Evolutionary conservation across 2,329 filamentous ascomycete species (phyloP).

Genomic region (Didymella arachidicola): DNA sequence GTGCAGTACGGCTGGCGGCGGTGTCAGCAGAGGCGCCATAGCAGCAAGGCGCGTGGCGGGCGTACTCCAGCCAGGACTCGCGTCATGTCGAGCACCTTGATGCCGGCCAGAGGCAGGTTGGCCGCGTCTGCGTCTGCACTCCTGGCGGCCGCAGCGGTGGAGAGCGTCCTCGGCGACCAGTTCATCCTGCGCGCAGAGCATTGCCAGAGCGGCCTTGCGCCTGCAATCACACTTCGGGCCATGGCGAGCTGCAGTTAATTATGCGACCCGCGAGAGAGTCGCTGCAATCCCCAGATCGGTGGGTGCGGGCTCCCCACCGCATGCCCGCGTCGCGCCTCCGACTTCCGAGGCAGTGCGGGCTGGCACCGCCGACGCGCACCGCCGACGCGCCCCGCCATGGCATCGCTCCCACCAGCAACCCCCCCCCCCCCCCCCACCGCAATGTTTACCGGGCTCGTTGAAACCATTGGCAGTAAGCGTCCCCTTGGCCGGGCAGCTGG

Average conservation of each 20-base stretch:
- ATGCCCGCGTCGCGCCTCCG: slow-evolving; percentile 23
- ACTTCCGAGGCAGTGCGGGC: slow-evolving; percentile 32
- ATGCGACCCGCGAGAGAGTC: slow-evolving; percentile 9
- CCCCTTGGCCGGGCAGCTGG: slow-evolving; percentile 25
- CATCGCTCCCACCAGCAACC: slow-evolving; percentile 18
- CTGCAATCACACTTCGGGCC: slow-evolving; percentile 23
- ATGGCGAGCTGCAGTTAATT: slow-evolving; percentile 21
- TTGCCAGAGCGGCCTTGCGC: slow-evolving; percentile 26
- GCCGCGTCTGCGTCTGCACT: slow-evolving; percentile 46
- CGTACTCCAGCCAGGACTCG: slow-evolving; percentile 91
- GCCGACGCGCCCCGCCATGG: slow-evolving; percentile 32
- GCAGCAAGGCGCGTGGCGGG: slow-evolving; percentile 23
- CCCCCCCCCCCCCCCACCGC: slow-evolving; percentile 32
- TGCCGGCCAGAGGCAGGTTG: slow-evolving; percentile 78
- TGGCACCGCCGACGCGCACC: slow-evolving; percentile 22
- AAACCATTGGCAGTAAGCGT: slow-evolving; percentile 79
- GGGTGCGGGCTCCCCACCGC: slow-evolving; percentile 16
- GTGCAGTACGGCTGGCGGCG: slow-evolving; percentile 85
- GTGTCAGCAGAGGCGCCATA: slow-evolving; percentile 26
- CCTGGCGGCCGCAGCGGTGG: slow-evolving; percentile 51
- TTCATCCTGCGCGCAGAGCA: slow-evolving; percentile 13
- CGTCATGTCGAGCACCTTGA: slow-evolving; percentile 94
- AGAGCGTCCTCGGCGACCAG: slow-evolving; percentile 47
- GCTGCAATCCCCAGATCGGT: slow-evolving; percentile 7
- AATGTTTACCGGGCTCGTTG: slow-evolving; percentile 85